Conservation (phyloP, 495 filamentous ascomycete species). For the Annulohypoxylon nitens region DNA sequence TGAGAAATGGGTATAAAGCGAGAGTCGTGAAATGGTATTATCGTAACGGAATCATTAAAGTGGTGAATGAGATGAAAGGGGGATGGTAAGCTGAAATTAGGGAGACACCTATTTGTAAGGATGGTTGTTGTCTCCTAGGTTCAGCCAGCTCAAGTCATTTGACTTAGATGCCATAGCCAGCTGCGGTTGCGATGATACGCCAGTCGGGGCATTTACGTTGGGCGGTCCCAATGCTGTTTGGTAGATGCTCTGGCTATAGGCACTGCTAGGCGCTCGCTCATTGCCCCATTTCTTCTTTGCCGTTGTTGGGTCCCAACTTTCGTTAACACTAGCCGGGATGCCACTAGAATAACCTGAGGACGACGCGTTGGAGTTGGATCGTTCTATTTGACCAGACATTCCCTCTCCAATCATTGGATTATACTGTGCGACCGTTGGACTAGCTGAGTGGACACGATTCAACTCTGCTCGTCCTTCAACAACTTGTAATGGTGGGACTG, state of each 20-base stretch:
- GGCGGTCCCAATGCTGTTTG: constrained; percentile 56
- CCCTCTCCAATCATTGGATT: constrained; percentile 64
- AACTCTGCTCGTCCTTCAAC: constrained; percentile 65
- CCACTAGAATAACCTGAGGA: constrained; percentile 70
- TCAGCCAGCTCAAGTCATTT: constrained; percentile 83
- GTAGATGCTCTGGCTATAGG: constrained; percentile 64
- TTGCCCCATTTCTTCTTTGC: constrained; percentile 59
- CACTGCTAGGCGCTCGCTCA: constrained; percentile 69
- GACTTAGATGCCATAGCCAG: constrained; percentile 53
- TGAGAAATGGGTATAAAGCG: constrained; percentile 46
- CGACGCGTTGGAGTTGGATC: constrained; percentile 62
- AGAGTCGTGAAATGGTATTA: constrained; percentile 42
- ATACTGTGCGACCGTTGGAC: constrained; percentile 73
- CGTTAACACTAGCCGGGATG: constrained; percentile 66
- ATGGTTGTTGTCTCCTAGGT: constrained; percentile 61
- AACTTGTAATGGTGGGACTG: constrained; percentile 65
- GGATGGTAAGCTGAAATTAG: constrained; percentile 18
- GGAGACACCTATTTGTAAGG: constrained; percentile 20
- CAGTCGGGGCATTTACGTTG: constrained; percentile 54
- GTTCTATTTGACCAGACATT: constrained; percentile 74
- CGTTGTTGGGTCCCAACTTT: constrained; percentile 64
- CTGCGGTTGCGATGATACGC: constrained; percentile 60
- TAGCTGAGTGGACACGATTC: constrained; percentile 71
- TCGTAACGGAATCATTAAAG: constrained; percentile 43
- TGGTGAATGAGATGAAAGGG: constrained; percentile 17